Evolutionary conservation across 768 basidiomycete species (phyloP).

Genomic region (Tephrocybe sp.): DNA sequence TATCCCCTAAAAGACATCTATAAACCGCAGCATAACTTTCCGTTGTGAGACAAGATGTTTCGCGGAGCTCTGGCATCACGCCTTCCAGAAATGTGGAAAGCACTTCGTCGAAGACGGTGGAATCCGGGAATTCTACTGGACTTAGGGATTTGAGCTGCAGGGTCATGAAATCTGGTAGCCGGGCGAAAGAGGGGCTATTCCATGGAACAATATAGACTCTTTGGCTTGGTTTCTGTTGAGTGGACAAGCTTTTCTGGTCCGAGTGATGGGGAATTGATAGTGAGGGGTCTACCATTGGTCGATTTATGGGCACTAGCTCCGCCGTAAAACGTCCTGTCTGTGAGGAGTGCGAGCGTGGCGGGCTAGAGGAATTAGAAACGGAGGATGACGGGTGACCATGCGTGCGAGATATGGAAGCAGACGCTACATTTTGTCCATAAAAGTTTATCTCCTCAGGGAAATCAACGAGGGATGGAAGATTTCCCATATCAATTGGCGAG

Average conservation of each 20-base stretch:
- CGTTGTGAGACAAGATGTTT: constrained; percentile 57
- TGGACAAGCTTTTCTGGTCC: neutral
- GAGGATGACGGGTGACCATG: constrained; percentile 19
- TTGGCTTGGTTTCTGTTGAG: neutral
- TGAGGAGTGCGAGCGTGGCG: neutral
- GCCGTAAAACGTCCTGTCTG: constrained; percentile 34
- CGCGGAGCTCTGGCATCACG: constrained; percentile 55
- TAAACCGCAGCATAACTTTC: constrained; percentile 56
- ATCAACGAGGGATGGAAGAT: neutral
- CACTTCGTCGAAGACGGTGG: constrained; percentile 50
- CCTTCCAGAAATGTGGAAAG: constrained; percentile 49
- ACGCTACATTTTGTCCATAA: constrained; percentile 48
- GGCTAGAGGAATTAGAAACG: constrained; percentile 5
- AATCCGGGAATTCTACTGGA: constrained; percentile 60
- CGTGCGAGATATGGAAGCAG: constrained; percentile 21
- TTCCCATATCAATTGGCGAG: constrained; percentile 11
- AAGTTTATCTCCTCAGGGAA: constrained; percentile 27
- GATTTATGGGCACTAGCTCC: constrained; percentile 18
- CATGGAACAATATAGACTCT: constrained; percentile 49
- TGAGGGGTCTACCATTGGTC: neutral
- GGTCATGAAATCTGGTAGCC: constrained; percentile 57
- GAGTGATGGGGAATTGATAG: constrained; percentile 1
- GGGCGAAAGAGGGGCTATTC: constrained; percentile 56
- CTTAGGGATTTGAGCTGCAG: constrained; percentile 54
- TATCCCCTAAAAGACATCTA: constrained; percentile 44